Evolutionary conservation across 2,329 filamentous ascomycete species (phyloP).

Genomic region (Aspergillus ochraceus): DNA sequence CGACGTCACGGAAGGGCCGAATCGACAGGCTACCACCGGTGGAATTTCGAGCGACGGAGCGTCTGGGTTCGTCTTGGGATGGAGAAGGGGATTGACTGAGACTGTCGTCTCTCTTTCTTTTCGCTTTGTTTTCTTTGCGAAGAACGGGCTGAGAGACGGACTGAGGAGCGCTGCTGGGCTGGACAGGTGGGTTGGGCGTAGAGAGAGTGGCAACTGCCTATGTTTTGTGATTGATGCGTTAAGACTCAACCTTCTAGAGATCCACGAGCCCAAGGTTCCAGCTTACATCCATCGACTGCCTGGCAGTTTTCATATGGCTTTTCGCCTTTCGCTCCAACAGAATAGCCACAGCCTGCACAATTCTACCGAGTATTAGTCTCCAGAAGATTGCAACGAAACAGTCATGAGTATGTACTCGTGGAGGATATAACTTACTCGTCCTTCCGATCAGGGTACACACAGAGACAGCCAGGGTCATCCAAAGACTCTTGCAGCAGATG

Average conservation of each 20-base stretch:
- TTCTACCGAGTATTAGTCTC: not conserved
- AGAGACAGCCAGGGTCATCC: conserved; percentile 9
- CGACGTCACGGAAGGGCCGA: not conserved
- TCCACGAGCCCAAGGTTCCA: not conserved
- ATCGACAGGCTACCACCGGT: not conserved
- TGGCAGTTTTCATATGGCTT: not conserved
- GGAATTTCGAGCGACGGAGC: not conserved
- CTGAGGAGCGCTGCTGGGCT: not conserved
- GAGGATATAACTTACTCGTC: conserved; percentile 17
- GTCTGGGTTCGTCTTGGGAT: not conserved
- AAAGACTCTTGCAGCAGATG: conserved; percentile 22
- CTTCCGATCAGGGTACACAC: conserved; percentile 19
- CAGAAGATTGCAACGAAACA: too few relatives aligned
- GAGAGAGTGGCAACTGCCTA: not conserved
- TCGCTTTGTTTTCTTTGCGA: not conserved
- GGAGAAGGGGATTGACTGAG: not conserved
- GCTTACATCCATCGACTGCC: not conserved
- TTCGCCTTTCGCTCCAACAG: conserved; percentile 21
- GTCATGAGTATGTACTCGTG: too few relatives aligned
- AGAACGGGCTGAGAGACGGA: not conserved
- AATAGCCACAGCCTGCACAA: conserved; percentile 8
- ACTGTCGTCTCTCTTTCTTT: not conserved
- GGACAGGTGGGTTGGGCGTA: not conserved
- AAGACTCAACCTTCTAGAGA: not conserved
- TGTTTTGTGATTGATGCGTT: not conserved